phyloP scores from a whole-genome alignment of 352 stramenopile species.

The Pythium biforme region DNA sequence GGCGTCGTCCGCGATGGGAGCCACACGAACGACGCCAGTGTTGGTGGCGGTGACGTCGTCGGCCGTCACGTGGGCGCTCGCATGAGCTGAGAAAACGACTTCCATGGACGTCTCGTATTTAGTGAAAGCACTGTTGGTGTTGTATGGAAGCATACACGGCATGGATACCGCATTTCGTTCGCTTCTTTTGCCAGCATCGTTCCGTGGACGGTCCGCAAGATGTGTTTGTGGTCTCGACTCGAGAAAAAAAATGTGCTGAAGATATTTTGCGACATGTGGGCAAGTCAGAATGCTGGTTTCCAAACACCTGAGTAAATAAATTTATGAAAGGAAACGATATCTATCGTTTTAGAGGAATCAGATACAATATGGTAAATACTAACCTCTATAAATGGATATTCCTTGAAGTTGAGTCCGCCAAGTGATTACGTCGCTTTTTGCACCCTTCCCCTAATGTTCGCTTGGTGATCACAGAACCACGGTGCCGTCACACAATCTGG shows the following conservation, averaged over 20 bases:
- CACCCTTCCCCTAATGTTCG: too few species aligned
- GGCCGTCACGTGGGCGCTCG: not conserved
- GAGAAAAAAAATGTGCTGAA: not conserved
- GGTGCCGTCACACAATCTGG: too few species aligned
- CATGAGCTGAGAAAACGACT: not conserved
- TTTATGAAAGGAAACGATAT: not conserved
- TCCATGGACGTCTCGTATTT: not conserved
- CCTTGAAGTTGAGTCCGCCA: too few species aligned
- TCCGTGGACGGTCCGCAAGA: not conserved
- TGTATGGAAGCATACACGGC: too few species aligned
- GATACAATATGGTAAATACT: too few species aligned
- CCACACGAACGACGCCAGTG: not conserved
- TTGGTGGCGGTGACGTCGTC: not conserved
- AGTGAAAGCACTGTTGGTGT: not conserved
- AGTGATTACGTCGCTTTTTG: too few species aligned
- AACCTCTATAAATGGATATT: too few species aligned
- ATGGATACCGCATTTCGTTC: not conserved
- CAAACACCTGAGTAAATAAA: not conserved
- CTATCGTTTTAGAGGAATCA: too few species aligned
- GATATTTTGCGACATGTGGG: slow-evolving; percentile 3
- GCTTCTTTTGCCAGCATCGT: not conserved
- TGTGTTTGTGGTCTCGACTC: too few species aligned
- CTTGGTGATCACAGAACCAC: too few species aligned
- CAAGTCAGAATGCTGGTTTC: not conserved
- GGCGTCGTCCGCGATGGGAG: not conserved